These are phyloP conservation scores for Saturnispora dispora DNA, from an alignment of 805 yeast species.

Conservation along the genomic window DNA sequence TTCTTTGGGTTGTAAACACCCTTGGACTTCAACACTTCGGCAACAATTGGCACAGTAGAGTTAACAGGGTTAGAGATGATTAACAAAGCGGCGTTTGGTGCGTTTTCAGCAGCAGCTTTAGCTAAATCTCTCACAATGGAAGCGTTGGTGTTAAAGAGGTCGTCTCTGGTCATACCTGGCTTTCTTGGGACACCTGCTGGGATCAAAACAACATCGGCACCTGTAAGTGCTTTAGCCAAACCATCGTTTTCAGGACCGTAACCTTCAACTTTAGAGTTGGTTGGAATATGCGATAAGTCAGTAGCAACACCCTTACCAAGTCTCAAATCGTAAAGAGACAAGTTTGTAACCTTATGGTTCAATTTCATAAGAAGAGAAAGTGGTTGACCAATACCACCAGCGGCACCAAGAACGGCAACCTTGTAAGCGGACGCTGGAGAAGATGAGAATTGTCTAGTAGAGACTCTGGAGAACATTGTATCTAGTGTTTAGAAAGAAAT, in stretches of 20 bases:
- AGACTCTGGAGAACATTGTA: constrained; percentile 47
- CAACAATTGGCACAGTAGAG: constrained; percentile 53
- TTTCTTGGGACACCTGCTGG: constrained; percentile 61
- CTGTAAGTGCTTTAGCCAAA: constrained; percentile 35
- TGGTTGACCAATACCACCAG: constrained; percentile 94
- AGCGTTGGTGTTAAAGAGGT: constrained; percentile 51
- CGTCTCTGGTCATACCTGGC: constrained; percentile 62
- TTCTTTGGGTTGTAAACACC: constrained; percentile 44
- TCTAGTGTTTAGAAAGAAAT: constrained; percentile 1
- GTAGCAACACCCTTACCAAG: constrained; percentile 83
- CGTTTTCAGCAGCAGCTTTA: constrained; percentile 37
- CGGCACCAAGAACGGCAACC: constrained; percentile 80
- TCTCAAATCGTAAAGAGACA: constrained; percentile 80
- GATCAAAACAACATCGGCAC: constrained; percentile 42
- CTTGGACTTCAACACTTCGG: constrained; percentile 43
- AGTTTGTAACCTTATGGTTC: constrained; percentile 49
- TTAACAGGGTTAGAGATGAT: constrained; percentile 54
- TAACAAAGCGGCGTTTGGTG: constrained; percentile 46
- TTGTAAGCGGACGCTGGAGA: constrained; percentile 63
- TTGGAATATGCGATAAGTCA: constrained; percentile 72
- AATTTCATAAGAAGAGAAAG: constrained; percentile 73
- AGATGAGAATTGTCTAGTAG: constrained; percentile 49
- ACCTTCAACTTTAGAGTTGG: constrained; percentile 18
- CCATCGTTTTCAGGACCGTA: constrained; percentile 19
- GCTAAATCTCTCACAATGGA: constrained; percentile 44